Conservation (phyloP, 2,329 filamentous ascomycete species). For the Zymoseptoria ardabiliae region DNA sequence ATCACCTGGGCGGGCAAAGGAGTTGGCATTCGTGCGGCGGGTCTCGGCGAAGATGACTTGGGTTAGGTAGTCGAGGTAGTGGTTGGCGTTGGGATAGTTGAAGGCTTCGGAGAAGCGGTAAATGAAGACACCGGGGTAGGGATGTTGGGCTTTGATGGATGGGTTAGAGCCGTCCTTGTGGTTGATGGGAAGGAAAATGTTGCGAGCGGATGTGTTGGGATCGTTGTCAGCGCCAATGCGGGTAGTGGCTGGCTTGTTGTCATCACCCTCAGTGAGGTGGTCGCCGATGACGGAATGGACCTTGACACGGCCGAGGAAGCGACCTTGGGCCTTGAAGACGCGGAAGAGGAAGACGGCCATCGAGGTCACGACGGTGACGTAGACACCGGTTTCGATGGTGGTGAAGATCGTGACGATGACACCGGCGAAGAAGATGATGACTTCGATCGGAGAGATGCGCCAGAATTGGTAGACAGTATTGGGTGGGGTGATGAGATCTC, state of each 20-base stretch:
- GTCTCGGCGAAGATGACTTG: slow-evolving; percentile 50
- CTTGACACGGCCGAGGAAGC: slow-evolving; percentile 74
- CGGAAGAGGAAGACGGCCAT: slow-evolving; percentile 74
- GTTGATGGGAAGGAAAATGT: slow-evolving; percentile 79
- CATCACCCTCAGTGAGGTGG: slow-evolving; percentile 59
- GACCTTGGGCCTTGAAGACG: slow-evolving; percentile 71
- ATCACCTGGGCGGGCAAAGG: slow-evolving; percentile 56
- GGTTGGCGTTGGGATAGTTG: slow-evolving; percentile 90
- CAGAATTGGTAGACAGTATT: slow-evolving; percentile 94
- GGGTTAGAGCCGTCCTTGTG: slow-evolving; percentile 91
- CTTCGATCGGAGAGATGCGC: slow-evolving; percentile 83
- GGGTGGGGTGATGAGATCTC: slow-evolving; percentile 83
- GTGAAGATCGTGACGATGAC: slow-evolving; percentile 85
- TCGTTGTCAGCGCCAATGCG: slow-evolving; percentile 31
- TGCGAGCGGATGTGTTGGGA: slow-evolving; percentile 52
- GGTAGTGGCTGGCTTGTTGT: slow-evolving; percentile 30
- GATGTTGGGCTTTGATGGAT: slow-evolving; percentile 65
- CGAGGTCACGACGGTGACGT: slow-evolving; percentile 73
- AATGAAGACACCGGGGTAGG: slow-evolving; percentile 89
- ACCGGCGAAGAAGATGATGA: slow-evolving; percentile 86
- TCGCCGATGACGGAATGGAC: slow-evolving; percentile 80
- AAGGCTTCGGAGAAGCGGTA: slow-evolving; percentile 92
- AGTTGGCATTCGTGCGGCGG: slow-evolving; percentile 64
- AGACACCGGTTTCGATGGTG: slow-evolving; percentile 86
- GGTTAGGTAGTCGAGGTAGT: slow-evolving; percentile 67